These are phyloP conservation scores for Fusarium falciforme DNA, from an alignment of 2,329 filamentous ascomycete genomes.

Conservation along the genomic window DNA sequence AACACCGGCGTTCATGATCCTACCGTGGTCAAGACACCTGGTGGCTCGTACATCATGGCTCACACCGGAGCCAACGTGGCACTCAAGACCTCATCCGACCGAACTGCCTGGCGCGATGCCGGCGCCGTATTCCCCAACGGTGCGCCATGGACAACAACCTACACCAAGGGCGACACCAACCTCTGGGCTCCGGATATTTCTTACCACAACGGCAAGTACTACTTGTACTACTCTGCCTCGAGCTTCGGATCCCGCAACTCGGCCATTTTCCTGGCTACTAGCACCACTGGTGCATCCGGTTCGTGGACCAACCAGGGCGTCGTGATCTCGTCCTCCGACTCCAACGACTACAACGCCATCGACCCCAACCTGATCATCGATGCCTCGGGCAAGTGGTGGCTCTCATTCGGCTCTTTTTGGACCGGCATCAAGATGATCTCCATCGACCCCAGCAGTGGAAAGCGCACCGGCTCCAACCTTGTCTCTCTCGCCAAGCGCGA, in stretches of 20 bases:
- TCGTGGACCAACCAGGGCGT: slow-evolving; percentile 46
- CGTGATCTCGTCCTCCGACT: slow-evolving; percentile 40
- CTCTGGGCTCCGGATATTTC: slow-evolving; percentile 67
- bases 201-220: slow-evolving; percentile 47
- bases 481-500: slow-evolving; percentile 42
- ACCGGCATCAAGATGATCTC: slow-evolving; percentile 46
- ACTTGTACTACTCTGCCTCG: slow-evolving; percentile 49
- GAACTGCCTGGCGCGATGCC: slow-evolving; percentile 45
- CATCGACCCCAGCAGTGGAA: slow-evolving; percentile 42
- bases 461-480: slow-evolving; percentile 35
- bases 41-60: slow-evolving; percentile 44
- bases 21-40: slow-evolving; percentile 44
- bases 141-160: slow-evolving; percentile 47
- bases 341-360: slow-evolving; percentile 46
- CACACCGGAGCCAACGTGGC: slow-evolving; percentile 43
- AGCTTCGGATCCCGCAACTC: slow-evolving; percentile 43
- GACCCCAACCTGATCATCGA: slow-evolving; percentile 46
- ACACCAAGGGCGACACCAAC: slow-evolving; percentile 45
- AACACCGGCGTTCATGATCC: slow-evolving; percentile 46
- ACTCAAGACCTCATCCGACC: slow-evolving; percentile 49
- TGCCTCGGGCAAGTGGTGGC: slow-evolving; percentile 45
- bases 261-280: slow-evolving; percentile 48
- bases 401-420: slow-evolving; percentile 49
- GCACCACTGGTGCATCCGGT: slow-evolving; percentile 44
- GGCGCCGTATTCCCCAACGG: slow-evolving; percentile 47